Conservation (phyloP, 2,329 filamentous ascomycete genomes). For the Exophiala phaeomuriformis region DNA sequence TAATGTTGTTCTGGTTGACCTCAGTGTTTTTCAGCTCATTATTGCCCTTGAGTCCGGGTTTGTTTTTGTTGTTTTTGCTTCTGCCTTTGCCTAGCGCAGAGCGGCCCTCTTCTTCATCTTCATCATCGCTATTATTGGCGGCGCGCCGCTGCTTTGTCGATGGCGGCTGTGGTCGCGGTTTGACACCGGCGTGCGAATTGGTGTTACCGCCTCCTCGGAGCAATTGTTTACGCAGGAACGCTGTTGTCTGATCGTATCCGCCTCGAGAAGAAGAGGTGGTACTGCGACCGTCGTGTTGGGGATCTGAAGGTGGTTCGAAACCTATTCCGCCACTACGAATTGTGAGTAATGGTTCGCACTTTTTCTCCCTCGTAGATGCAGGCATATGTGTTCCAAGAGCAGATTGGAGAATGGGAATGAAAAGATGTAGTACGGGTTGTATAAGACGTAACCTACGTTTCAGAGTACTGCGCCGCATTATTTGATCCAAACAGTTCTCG, state of each 20-base stretch:
- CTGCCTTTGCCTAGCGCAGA: slow-evolving; percentile 1
- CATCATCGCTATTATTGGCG: slow-evolving; percentile 13
- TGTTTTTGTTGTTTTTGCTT: not conserved
- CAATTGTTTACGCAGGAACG: slow-evolving; percentile 19
- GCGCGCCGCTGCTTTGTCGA: not conserved
- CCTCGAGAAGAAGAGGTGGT: not conserved
- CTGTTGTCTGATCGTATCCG: slow-evolving; percentile 9
- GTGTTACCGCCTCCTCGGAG: slow-evolving; percentile 5
- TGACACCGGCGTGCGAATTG: not conserved
- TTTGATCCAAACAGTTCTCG: not conserved
- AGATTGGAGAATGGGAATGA: too few species aligned
- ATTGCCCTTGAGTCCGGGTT: not conserved
- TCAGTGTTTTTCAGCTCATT: not conserved
- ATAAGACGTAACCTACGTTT: not conserved
- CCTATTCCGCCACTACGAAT: slow-evolving; percentile 8
- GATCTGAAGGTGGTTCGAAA: not conserved
- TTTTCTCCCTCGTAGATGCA: not conserved
- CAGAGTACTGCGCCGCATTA: slow-evolving; percentile 9
- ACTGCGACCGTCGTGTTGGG: not conserved
- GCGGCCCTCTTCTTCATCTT: slow-evolving; percentile 15
- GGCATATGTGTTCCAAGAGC: not conserved
- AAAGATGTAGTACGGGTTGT: too few species aligned
- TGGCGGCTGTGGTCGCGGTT: not conserved
- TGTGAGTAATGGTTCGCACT: not conserved
- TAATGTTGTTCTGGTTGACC: too few species aligned